Base-by-base conservation (phyloP, 2,329 filamentous ascomycete species). In the Zopfia rhizophila region DNA sequence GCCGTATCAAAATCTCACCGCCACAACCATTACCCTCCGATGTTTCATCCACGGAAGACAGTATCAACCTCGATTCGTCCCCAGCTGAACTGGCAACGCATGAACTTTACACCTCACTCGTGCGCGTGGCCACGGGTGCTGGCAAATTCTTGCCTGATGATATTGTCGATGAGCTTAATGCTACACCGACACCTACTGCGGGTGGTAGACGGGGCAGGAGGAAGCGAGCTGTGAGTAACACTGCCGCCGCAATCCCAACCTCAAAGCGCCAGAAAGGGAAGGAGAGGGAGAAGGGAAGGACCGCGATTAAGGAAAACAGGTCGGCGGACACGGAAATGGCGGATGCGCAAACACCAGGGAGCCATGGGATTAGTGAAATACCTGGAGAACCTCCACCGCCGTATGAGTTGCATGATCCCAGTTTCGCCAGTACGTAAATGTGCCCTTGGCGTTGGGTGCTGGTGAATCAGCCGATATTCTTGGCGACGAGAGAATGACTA, bases 1-100 rank as follows among this genome's bases (percentile, higher is more conserved):
- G 75, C 11, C 72, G 69, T 24, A 53, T 77, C 5, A 78, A 77
- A 55, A 43, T 73, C 44, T 74, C 50, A 30, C 53, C 53, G 45
- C 70, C 35, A 59, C 65, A 5, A 58, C 66, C 25, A 56, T 56
- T 5, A 23, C 52, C 59, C 8, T 48, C 47, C 8, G 62, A 66
- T 11, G 53, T 49, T 0, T 65, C 65, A 1, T 47, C 61, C 17
- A 56, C 62, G 6, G 61, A 65, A 8, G 55, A 58, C 8, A 60
- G 53, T 28, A 38, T 45, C 7, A 52, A 48, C 6, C 61, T 62
- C 25, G 64, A 67, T 31, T 46, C 48, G 18, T 69, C 64, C 33
- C 61, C 67, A 10, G 52, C 61, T 16, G 61, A 72, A 39, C 58
- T 62, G 13, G 68, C 66, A 2, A 62, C 68, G 3, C 55, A 66